phyloP scores from a whole-genome alignment of 306 rosid species.

The Astragalus membranaceus region DNA sequence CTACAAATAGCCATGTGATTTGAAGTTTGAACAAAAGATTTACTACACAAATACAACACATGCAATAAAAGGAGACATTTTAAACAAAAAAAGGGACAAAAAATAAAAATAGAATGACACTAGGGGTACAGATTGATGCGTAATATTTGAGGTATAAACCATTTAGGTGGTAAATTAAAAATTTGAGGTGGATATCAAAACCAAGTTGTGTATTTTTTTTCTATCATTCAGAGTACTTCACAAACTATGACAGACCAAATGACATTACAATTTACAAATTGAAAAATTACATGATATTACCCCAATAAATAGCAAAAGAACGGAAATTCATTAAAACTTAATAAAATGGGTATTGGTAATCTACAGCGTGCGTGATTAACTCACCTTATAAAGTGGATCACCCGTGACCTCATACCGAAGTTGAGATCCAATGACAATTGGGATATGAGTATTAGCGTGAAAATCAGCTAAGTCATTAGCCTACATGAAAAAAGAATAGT shows the following conservation, averaged over 20 bases:
- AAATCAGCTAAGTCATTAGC: slow-evolving; percentile 63
- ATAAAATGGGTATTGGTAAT: too few species aligned
- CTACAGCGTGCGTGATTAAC: background rate
- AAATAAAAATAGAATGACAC: too few species aligned
- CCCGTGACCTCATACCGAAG: slow-evolving; percentile 81
- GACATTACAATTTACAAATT: too few species aligned
- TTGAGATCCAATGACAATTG: slow-evolving; percentile 82
- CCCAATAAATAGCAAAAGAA: too few species aligned
- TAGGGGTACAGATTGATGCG: too few species aligned
- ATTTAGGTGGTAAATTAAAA: background rate
- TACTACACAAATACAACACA: too few species aligned
- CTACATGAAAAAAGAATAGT: slow-evolving; percentile 27
- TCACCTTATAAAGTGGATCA: slow-evolving; percentile 82
- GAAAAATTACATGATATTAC: too few species aligned
- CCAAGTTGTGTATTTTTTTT: background rate
- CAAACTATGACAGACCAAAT: background rate
- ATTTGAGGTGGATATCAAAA: background rate
- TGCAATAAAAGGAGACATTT: too few species aligned
- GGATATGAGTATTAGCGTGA: slow-evolving; percentile 86
- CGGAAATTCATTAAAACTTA: too few species aligned
- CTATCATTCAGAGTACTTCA: slow-evolving; percentile 1
- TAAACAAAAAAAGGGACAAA: too few species aligned
- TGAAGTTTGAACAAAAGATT: too few species aligned
- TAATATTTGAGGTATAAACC: background rate
- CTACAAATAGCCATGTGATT: too few species aligned